Evolutionary conservation across 805 yeast species (phyloP), one percentile per base, ranked within the genome.

Genomic region (Starmerella vitae): DNA sequence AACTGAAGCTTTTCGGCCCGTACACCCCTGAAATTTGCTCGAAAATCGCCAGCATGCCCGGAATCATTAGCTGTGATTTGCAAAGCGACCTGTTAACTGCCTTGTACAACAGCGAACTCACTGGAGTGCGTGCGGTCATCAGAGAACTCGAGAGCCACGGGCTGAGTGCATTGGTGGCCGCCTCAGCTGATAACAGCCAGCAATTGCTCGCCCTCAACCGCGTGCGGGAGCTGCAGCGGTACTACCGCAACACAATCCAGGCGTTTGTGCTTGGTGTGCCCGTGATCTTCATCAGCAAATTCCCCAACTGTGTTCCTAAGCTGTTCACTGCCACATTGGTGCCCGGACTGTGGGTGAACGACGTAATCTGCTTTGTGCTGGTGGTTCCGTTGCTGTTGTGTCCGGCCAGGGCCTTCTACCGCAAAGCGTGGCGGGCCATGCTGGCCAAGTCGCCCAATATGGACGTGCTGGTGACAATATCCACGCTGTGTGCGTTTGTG

Each of bases 381-480:
- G 68, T 79, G 0, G 53, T 75, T 1, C 75, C 73, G 46, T 63
- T 83, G 34, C 81, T 79, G 53, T 71, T 77, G 47, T 58, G 64
- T 46, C 61, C 84, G n/a, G 96, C 94, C 0, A 50, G 62, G 5
- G 64, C 68, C 26, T 91, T 85, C 53, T 74, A 74, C 58, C 61
- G 58, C 34, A 77, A 82, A 40, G 72, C 91, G 6, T 67, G 60
- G 54, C 70, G 68, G 26, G 77, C 94, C 5, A 42, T 85, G 18
- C 65, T 65, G 38, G 85, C 81, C 52, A 69, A 76, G 5, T 62
- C 72, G n/a, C 75, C 82, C 19, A 84, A 88, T 6, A 93, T 91
- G 98, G 98, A 91, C 59, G 80, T 88, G 2, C 65, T 91, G 43
- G 85, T 91, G 27, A 76, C 80, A 37, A 65, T 81, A 17, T 83